Conservation (phyloP, 1,139 yeast genomes). For the Protomyces lactucae-debilis region DNA sequence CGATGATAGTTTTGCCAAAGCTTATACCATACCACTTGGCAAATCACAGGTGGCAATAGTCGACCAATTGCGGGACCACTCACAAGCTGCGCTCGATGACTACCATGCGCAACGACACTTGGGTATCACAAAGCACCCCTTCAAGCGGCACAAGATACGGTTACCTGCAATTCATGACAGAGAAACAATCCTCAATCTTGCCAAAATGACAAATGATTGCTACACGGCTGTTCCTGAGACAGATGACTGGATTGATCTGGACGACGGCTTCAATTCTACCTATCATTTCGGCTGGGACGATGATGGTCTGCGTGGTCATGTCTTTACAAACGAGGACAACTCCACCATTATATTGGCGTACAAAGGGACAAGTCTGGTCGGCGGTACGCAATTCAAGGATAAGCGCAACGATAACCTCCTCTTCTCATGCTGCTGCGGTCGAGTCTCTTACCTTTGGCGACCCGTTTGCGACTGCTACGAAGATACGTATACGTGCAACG, state of each 20-base stretch:
- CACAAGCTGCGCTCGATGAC: not conserved
- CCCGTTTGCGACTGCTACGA: conserved; percentile 94
- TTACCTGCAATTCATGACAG: conserved; percentile 45
- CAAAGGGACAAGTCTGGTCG: conserved; percentile 79
- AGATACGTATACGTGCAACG: conserved; percentile 81
- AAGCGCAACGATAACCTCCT: conserved; percentile 80
- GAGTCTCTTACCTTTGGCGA: conserved; percentile 83
- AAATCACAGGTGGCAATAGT: conserved; percentile 1
- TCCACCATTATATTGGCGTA: conserved; percentile 71
- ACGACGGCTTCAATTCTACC: conserved; percentile 50
- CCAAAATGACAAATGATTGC: conserved; percentile 86
- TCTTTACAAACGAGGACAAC: conserved; percentile 64
- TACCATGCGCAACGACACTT: not conserved
- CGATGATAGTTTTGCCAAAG: not conserved
- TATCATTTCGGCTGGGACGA: conserved; percentile 74
- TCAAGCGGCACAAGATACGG: not conserved
- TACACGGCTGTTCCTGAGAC: conserved; percentile 71
- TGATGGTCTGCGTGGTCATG: conserved; percentile 83
- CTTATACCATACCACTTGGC: not conserved
- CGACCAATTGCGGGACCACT: not conserved
- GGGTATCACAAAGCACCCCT: not conserved
- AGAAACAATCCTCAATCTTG: conserved; percentile 67
- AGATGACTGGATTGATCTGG: conserved; percentile 88
- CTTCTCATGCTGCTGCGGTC: conserved; percentile 94
- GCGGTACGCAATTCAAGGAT: conserved; percentile 73